phyloP scores from a whole-genome alignment of 139 green algal genomes.

The Parachlorella kessleri region DNA sequence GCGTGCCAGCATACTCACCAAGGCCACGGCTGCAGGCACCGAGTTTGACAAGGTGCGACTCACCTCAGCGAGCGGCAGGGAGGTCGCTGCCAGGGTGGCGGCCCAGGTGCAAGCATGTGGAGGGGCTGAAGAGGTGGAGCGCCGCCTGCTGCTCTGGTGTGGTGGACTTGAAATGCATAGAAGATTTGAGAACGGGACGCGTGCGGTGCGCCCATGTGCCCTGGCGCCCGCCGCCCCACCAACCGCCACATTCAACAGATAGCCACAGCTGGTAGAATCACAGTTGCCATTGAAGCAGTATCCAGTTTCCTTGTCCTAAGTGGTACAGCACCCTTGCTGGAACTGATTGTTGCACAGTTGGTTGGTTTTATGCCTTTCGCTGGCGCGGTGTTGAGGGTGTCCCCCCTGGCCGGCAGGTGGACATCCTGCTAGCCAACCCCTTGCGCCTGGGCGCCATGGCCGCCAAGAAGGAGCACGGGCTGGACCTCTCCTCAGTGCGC shows the following conservation, averaged over 20 bases:
- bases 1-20: conserved; percentile 74
- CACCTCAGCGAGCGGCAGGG: not conserved
- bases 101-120: not conserved
- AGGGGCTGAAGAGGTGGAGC: no score
- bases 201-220: no score
- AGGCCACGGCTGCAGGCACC: conserved; percentile 67
- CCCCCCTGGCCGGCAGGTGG: conserved; percentile 45
- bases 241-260: not conserved
- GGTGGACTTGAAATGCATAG: no score
- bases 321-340: no score
- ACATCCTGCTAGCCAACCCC: conserved; percentile 92
- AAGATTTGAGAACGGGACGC: no score
- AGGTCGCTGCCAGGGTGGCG: not conserved
- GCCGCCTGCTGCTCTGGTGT: no score
- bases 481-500: conserved; percentile 17
- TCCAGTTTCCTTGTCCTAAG: no score
- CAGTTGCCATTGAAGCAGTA: no score
- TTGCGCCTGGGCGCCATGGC: conserved; percentile 72
- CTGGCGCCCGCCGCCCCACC: not conserved
- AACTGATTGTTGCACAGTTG: no score
- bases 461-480: conserved; percentile 40
- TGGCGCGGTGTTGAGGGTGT: no score
- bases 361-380: no score
- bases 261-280: no score
- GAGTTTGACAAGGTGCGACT: conserved; percentile 69